Percentiles rank a stretch among this genome's conserved stretches.
Evolutionary conservation across 495 filamentous ascomycete species (phyloP).

Genomic region (Penicillium subrubescens): DNA sequence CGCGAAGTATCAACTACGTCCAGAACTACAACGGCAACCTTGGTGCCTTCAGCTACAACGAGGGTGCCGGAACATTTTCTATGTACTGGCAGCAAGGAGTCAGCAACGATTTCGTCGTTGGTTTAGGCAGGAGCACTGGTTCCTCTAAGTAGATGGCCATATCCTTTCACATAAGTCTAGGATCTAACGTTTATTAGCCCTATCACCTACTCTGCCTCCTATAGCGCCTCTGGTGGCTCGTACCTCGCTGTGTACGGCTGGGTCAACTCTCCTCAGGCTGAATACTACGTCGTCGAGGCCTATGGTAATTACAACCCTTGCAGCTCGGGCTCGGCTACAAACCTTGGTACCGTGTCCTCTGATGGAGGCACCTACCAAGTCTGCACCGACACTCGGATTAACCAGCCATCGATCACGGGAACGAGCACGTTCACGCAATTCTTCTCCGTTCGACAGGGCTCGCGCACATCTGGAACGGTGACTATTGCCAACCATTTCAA

Average conservation of each 20-base stretch:
- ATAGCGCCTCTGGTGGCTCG: constrained; percentile 15
- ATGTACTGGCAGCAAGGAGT: constrained; percentile 21
- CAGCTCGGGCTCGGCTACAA: constrained; percentile 16
- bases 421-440: constrained; percentile 22
- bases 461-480: constrained; percentile 21
- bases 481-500: constrained; percentile 21
- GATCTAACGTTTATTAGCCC: constrained; percentile 14
- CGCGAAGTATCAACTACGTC: constrained; percentile 18
- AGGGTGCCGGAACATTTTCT: constrained; percentile 15
- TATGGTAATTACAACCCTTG: constrained; percentile 21
- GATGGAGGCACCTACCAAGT: constrained; percentile 21
- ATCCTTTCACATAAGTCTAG: constrained; percentile 4
- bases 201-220: constrained; percentile 17
- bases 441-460: constrained; percentile 18
- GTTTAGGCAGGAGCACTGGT: constrained; percentile 19
- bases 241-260: constrained; percentile 20
- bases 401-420: constrained; percentile 20
- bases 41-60: constrained; percentile 16
- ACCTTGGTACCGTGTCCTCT: constrained; percentile 17
- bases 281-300: constrained; percentile 18
- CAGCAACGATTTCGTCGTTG: constrained; percentile 17
- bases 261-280: constrained; percentile 19
- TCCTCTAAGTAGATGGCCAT: constrained; percentile 10
- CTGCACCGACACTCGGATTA: constrained; percentile 16
- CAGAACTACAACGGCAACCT: constrained; percentile 22